Evolutionary conservation across 2,329 filamentous ascomycete species (phyloP).

Genomic region (Penicillium sp.): DNA sequence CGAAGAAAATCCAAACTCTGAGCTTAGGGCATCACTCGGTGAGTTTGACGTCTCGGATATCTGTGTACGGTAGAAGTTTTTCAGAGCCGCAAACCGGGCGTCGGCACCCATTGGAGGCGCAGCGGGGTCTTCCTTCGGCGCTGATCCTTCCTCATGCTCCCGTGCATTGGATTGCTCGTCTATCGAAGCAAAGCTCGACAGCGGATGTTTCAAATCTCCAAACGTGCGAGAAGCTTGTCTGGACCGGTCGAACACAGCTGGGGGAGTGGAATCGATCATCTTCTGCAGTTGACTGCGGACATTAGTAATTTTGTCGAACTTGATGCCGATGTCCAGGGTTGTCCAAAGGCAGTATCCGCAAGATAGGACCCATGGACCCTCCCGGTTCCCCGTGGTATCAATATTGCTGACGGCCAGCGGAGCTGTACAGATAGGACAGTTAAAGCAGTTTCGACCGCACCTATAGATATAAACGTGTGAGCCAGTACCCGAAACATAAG

Average conservation of each 20-base stretch:
- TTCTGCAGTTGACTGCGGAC: constrained; percentile 76
- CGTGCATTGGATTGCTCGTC: constrained; percentile 32
- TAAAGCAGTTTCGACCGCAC: constrained; percentile 91
- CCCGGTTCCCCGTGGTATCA: constrained; percentile 47
- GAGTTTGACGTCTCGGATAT: constrained; percentile 60
- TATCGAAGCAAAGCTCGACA: constrained; percentile 36
- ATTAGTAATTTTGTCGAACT: constrained; percentile 83
- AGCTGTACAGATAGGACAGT: constrained; percentile 83
- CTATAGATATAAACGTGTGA: constrained; percentile 48
- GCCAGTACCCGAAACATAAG: neutral
- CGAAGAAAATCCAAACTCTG: constrained; percentile 57
- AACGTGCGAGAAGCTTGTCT: constrained; percentile 41
- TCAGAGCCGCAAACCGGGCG: constrained; percentile 69
- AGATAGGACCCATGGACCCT: constrained; percentile 69
- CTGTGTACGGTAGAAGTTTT: constrained; percentile 77
- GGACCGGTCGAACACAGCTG: constrained; percentile 25
- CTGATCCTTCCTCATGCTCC: constrained; percentile 29
- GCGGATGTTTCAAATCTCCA: constrained; percentile 37
- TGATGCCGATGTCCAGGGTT: constrained; percentile 81
- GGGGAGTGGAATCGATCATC: constrained; percentile 51
- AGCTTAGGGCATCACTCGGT: constrained; percentile 52
- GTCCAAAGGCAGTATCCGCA: constrained; percentile 94
- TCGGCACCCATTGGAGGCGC: constrained; percentile 54
- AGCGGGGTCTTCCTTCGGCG: constrained; percentile 35
- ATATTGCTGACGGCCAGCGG: constrained; percentile 71